These are phyloP conservation scores for Apophysomyces elegans DNA, from an alignment of 371 early-diverging fungal species.

Conservation along the genomic window DNA sequence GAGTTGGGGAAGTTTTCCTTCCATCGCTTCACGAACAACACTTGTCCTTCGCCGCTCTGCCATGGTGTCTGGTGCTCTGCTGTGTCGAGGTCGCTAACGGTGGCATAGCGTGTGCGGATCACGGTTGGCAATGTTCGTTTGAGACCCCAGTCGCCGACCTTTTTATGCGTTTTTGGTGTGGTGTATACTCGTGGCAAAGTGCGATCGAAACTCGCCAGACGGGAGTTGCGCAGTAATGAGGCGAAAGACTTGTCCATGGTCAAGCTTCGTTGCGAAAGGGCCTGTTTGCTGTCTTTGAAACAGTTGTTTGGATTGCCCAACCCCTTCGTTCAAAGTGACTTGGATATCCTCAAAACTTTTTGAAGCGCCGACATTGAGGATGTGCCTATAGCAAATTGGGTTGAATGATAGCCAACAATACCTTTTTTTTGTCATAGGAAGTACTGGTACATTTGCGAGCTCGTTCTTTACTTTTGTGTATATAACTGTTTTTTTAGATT, in stretches of 20 bases:
- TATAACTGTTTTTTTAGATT: too few relatives aligned
- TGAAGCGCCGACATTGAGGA: too few relatives aligned
- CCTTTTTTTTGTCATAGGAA: too few relatives aligned
- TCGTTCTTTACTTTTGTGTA: too few relatives aligned
- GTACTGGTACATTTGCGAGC: too few relatives aligned
- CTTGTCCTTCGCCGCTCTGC: constrained; percentile 59
- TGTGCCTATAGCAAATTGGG: too few relatives aligned
- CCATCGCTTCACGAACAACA: constrained; percentile 62
- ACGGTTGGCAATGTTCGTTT: constrained; percentile 75
- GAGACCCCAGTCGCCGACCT: constrained; percentile 79
- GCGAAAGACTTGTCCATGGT: constrained; percentile 77
- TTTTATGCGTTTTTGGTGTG: constrained; percentile 52
- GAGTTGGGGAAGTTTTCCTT: constrained; percentile 76
- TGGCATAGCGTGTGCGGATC: constrained; percentile 62
- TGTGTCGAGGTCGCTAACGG: constrained; percentile 70
- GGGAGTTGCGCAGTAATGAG: constrained; percentile 70
- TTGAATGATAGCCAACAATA: too few relatives aligned
- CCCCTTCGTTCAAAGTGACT: too few relatives aligned
- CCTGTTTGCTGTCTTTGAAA: background rate
- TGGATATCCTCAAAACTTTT: too few relatives aligned
- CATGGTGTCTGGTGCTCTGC: constrained; percentile 78
- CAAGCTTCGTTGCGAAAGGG: background rate
- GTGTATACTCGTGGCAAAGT: constrained; percentile 76
- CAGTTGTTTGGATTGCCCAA: background rate
- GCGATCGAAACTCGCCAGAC: constrained; percentile 73